Conservation (phyloP, 2,329 filamentous ascomycete genomes). For the Talaromyces albobiverticillius region DNA sequence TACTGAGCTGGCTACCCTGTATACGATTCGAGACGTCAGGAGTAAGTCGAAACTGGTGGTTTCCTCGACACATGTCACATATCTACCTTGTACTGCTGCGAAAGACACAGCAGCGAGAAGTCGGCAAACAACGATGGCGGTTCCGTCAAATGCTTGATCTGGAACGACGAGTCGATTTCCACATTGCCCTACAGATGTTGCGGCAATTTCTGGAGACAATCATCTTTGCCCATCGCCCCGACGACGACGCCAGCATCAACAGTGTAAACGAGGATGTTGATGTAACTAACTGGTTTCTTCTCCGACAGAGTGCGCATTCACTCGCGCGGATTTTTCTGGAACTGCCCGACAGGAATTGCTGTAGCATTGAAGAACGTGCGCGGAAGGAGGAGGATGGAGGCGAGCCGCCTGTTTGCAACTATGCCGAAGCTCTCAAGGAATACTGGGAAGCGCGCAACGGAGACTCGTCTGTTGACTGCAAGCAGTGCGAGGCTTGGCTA, state of each 20-base stretch:
- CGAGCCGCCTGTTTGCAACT: conserved; percentile 18
- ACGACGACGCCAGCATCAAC: conserved; percentile 24
- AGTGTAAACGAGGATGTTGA: conserved; percentile 25
- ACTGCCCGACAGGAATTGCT: conserved; percentile 25
- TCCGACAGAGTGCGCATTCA: conserved; percentile 23
- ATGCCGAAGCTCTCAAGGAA: conserved; percentile 25
- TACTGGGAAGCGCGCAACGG: conserved; percentile 29
- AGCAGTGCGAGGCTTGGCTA: conserved; percentile 25
- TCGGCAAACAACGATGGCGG: conserved; percentile 22
- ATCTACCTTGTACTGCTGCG: conserved; percentile 24
- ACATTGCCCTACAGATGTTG: conserved; percentile 27
- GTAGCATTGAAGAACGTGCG: conserved; percentile 21
- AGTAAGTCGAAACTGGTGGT: conserved; percentile 21
- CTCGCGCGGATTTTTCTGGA: conserved; percentile 26
- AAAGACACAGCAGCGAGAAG: conserved; percentile 24
- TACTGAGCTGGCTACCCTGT: conserved; percentile 14
- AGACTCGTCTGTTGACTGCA: conserved; percentile 22
- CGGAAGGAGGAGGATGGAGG: conserved; percentile 10
- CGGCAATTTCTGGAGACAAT: conserved; percentile 28
- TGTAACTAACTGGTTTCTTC: conserved; percentile 28
- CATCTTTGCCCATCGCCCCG: conserved; percentile 28
- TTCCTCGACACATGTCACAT: conserved; percentile 23
- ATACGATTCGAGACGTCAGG: conserved; percentile 18
- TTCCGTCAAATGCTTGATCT: conserved; percentile 24
- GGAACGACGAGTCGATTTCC: conserved; percentile 26